Percentiles rank a stretch among this genome's conserved stretches.
Evolutionary conservation across 805 yeast species (phyloP).

Genomic region (Vanderwaltozyma tropicalis): DNA sequence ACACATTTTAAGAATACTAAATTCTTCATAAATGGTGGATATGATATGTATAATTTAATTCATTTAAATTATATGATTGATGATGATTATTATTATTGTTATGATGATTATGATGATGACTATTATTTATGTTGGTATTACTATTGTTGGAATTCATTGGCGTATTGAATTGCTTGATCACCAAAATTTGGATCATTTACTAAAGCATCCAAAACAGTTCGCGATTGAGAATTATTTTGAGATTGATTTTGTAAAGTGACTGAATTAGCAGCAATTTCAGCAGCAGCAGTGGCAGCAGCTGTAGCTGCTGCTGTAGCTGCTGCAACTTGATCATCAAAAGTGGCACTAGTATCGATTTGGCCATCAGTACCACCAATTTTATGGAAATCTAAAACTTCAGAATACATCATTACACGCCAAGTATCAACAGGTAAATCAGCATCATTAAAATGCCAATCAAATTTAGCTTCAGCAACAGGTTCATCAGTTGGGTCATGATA

Average conservation of each 20-base stretch:
- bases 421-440: slow-evolving; percentile 96
- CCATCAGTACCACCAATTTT: slow-evolving; percentile 53
- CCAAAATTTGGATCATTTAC: slow-evolving; percentile 21
- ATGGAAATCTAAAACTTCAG: slow-evolving; percentile 92
- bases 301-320: slow-evolving; percentile 31
- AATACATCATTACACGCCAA: slow-evolving; percentile 99
- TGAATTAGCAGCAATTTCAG: slow-evolving; percentile 13
- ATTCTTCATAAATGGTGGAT: too few relatives aligned
- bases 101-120: background rate
- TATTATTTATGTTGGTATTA: background rate
- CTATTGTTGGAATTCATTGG: slow-evolving; percentile 24
- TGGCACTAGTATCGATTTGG: slow-evolving; percentile 27
- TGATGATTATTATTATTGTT: background rate
- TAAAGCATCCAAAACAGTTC: background rate
- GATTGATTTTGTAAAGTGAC: slow-evolving; percentile 2
- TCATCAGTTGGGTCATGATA: slow-evolving; percentile 97
- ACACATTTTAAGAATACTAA: too few relatives aligned
- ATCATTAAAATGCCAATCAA: slow-evolving; percentile 97
- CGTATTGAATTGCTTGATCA: slow-evolving; percentile 27
- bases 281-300: slow-evolving; percentile 26
- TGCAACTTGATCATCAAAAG: slow-evolving; percentile 30
- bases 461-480: slow-evolving; percentile 83
- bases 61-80: background rate
- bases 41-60: too few relatives aligned
- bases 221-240: slow-evolving; percentile 1